Base-by-base conservation (phyloP, 805 yeast genomes). In the Wickerhamiella galacta region DNA sequence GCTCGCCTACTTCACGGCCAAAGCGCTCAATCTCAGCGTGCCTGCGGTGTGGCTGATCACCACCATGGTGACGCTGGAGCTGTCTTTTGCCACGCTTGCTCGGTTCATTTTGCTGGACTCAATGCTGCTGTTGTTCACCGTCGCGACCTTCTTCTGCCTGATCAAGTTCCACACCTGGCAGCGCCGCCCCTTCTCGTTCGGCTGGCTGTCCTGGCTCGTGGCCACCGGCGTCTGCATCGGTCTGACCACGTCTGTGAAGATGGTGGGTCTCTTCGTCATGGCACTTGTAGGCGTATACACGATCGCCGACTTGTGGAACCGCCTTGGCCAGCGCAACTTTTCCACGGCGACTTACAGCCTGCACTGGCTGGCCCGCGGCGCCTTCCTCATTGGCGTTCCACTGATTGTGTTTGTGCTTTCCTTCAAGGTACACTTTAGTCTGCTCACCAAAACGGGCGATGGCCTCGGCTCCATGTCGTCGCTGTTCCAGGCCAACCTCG, bases 401-500 rank as follows among this genome's bases (percentile, higher is more conserved):
- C 77, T 82, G 51, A 42, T 70, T 20, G 67, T 90, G 43, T 90
- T 82, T 53, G 62, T 83, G 41, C 73, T 70, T 46, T 83, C 95
- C 93, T 90, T 87, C 59, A 82, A 75, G 60, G 64, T 85, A 34
- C 99, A 90, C 57, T 90, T 90, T 57, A 67, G 71, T 20, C 68
- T 90, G 17, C 67, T 90, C 48, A 66, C 58, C 45, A 75, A 69
- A 44, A 85, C 96, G 2, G 99, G 99, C 19, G 90, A 95, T 4
- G 99, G 99, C 40, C 95, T 90, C 52, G 64, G 66, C 3, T 83
- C 87, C 53, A 90, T 90, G 98, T 71, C 90, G n/a, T 66, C 90
- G 5, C 85, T 77, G 38, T 90, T 90, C 66, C 96, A 90, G 60
- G 94, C 82, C 49, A 75, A 94, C 21, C 64, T 90, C 33, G 75